Base-by-base conservation (phyloP, 345 rosid genomes). In the Linum usitatissimum region DNA sequence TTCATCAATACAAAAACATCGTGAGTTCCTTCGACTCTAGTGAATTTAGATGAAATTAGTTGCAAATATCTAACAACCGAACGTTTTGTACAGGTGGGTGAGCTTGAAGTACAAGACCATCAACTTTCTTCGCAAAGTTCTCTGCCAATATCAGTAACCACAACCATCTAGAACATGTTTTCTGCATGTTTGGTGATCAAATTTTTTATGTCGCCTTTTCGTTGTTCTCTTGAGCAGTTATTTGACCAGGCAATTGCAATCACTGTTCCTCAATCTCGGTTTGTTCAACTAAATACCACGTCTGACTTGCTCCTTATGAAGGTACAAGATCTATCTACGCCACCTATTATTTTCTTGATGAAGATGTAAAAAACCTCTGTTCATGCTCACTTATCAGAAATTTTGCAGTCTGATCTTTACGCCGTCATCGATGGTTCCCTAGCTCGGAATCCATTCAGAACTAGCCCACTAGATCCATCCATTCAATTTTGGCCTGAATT, bases 351-450 rank as follows among this genome's bases (percentile, higher is more conserved):
- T 21, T 56, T 65, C 57, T 34, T 66, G 59, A 48, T 64, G 18
- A 64, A 21, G 54, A 53, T n/a, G 19, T n/a, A 36, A 30, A 39
- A 17, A 68, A 63, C 34, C 19, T 61, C 17, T 60, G 60, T 30
- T 64, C 9, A 3, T 30, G 54, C 38, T 9, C 30, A 15, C 21
- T 58, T 5, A 63, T 61, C 19, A 70, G 53, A 19, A 6, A 68
- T 66, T 64, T 55, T 78, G 75, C 90, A 85, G 90, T 85, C 90
- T 3, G 84, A 84, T 73, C 64, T 84, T 36, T 84, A 73, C 73
- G 17, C 74, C 20, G 48, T 42, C 59, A 51, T 23, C 39, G 77
- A 75, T 17, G 87, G 90, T 30, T 19, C 57, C 61, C 66, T 84
- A 60, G 69, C 66, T 57, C 71, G 59, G 61, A 80, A 80, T 53